Evolutionary conservation across 73 alveolate species (phyloP).

Genomic region (Paramecium biaurelia): DNA sequence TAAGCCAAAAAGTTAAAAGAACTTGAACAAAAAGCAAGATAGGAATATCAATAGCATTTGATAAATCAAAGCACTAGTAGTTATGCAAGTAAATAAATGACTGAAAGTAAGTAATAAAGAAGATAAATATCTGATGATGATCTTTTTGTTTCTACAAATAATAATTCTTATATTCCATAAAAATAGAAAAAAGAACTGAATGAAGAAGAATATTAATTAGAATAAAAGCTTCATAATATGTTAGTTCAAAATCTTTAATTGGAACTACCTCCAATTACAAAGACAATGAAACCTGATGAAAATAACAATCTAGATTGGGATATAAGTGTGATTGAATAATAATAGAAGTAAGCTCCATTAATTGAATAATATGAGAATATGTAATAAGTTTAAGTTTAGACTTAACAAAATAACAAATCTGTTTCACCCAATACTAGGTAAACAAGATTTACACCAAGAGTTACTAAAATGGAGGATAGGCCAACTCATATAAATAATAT

Average conservation of each 20-base stretch:
- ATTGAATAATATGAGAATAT: neutral
- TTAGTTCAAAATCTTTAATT: neutral
- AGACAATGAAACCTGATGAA: neutral
- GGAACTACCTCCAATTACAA: neutral
- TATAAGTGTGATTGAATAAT: constrained; percentile 9
- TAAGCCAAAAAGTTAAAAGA: neutral
- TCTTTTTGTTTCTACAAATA: neutral
- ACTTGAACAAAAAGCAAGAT: neutral
- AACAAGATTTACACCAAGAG: constrained; percentile 48
- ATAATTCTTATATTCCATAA: neutral
- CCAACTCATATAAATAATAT: neutral
- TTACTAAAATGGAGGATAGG: constrained; percentile 23
- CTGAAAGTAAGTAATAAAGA: neutral
- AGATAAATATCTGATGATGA: constrained; percentile 32
- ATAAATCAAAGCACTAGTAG: neutral
- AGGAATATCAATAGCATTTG: neutral
- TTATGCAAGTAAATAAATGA: neutral
- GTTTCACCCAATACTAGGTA: neutral
- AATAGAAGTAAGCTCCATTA: neutral
- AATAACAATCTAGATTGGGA: constrained; percentile 46
- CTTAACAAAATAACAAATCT: neutral
- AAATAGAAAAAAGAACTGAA: neutral
- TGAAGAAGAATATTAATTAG: neutral
- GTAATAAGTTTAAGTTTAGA: neutral
- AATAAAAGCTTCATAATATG: neutral